phyloP scores from a whole-genome alignment of 108 stramenopile species.

The Phaeodactylum tricornutum region DNA sequence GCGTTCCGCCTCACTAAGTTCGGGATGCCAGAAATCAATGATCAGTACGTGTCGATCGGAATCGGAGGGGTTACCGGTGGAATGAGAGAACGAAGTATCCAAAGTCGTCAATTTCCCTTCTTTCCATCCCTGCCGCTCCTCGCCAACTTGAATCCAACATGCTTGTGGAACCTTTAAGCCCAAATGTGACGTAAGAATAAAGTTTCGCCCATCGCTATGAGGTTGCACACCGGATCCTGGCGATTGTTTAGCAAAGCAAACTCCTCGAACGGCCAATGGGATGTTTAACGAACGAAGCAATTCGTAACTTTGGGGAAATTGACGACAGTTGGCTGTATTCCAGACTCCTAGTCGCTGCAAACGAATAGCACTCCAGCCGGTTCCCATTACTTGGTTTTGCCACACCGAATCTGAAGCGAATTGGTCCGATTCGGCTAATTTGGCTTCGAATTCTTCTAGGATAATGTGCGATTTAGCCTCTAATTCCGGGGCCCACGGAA shows the following conservation, averaged over 20 bases:
- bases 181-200: slow-evolving; percentile 87
- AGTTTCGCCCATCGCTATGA: slow-evolving; percentile 89
- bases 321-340: slow-evolving; percentile 76
- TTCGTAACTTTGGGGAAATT: slow-evolving; percentile 79
- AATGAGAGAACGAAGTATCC: slow-evolving; percentile 89
- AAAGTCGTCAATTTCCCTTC: slow-evolving; percentile 70
- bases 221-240: slow-evolving; percentile 76
- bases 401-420: slow-evolving; percentile 67
- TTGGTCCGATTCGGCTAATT: slow-evolving; percentile 27
- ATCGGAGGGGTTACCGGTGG: slow-evolving; percentile 71
- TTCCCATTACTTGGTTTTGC: slow-evolving; percentile 86
- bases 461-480: slow-evolving; percentile 69
- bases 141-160: slow-evolving; percentile 78
- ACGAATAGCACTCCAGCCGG: slow-evolving; percentile 84
- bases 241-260: slow-evolving; percentile 88
- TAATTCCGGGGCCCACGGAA: slow-evolving; percentile 78
- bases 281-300: slow-evolving; percentile 63
- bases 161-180: slow-evolving; percentile 69
- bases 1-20: slow-evolving; percentile 64
- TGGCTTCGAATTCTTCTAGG: slow-evolving; percentile 62
- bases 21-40: slow-evolving; percentile 95
- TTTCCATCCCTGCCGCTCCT: slow-evolving; percentile 50
- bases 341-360: slow-evolving; percentile 86
- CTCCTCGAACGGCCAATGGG: slow-evolving; percentile 87
- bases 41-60: slow-evolving; percentile 88